Evolutionary conservation across 2,329 filamentous ascomycete genomes (phyloP).

Genomic region (Colletotrichum gigasporum): DNA sequence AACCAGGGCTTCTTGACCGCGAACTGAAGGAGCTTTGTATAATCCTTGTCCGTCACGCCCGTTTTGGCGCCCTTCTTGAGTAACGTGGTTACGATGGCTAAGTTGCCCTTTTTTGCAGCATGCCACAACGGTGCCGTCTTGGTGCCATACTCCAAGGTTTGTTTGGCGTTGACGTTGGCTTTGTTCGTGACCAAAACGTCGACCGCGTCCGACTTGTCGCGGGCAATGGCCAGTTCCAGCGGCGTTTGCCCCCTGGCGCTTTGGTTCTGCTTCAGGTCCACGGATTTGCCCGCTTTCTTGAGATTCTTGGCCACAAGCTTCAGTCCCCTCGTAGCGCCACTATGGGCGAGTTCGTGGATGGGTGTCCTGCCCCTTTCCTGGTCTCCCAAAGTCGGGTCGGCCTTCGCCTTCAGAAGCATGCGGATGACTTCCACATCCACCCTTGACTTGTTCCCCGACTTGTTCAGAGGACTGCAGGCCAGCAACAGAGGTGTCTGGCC

Average conservation of each 20-base stretch:
- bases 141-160: not conserved
- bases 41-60: not conserved
- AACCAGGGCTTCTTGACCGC: not conserved
- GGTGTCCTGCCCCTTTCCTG: not conserved
- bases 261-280: not conserved
- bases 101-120: not conserved
- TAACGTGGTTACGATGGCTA: not conserved
- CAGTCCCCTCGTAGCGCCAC: conserved; percentile 1
- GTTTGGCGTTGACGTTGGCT: conserved; percentile 6
- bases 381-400: conserved; percentile 14
- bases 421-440: conserved; percentile 1
- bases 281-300: not conserved
- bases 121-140: conserved; percentile 3
- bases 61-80: conserved; percentile 5
- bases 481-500: conserved; percentile 9
- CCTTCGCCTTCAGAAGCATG: not conserved
- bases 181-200: conserved; percentile 5
- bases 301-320: not conserved
- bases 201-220: not conserved
- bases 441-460: not conserved
- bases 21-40: conserved; percentile 1
- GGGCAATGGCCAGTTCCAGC: not conserved
- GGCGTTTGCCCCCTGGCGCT: conserved; percentile 1
- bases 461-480: conserved; percentile 9
- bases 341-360: conserved; percentile 3